phyloP scores from a whole-genome alignment of 148 eudicot genomes.

The Gaultheria prostrata region DNA sequence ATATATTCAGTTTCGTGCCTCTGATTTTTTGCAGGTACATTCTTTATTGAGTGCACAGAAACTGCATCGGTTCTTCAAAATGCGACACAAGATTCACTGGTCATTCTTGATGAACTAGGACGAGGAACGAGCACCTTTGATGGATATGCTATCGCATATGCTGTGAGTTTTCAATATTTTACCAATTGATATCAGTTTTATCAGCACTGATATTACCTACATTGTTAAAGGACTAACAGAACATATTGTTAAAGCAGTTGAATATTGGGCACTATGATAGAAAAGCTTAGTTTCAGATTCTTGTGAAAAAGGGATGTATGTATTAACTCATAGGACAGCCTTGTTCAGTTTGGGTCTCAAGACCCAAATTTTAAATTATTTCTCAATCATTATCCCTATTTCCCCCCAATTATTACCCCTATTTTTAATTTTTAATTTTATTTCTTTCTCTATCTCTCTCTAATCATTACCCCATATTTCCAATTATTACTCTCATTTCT shows the following conservation, averaged over 20 bases:
- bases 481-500: too few relatives aligned
- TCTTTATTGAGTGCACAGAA: slow-evolving; percentile 94
- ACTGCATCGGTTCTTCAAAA: slow-evolving; percentile 95
- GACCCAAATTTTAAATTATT: too few relatives aligned
- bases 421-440: too few relatives aligned
- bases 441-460: too few relatives aligned
- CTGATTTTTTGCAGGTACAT: slow-evolving; percentile 70
- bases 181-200: neutral
- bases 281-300: neutral
- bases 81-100: slow-evolving; percentile 90
- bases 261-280: neutral
- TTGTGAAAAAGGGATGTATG: neutral
- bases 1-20: neutral
- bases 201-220: neutral
- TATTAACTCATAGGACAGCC: neutral
- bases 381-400: too few relatives aligned
- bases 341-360: too few relatives aligned
- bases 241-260: neutral
- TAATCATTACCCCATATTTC: too few relatives aligned
- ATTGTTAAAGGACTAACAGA: neutral
- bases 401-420: too few relatives aligned
- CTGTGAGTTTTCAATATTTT: slow-evolving; percentile 50
- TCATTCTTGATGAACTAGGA: slow-evolving; percentile 95
- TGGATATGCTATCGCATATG: slow-evolving; percentile 98
- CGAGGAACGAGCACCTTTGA: slow-evolving; percentile 99